Evolutionary conservation across 805 yeast genomes (phyloP).

Genomic region (Schwanniomyces polymorphus): DNA sequence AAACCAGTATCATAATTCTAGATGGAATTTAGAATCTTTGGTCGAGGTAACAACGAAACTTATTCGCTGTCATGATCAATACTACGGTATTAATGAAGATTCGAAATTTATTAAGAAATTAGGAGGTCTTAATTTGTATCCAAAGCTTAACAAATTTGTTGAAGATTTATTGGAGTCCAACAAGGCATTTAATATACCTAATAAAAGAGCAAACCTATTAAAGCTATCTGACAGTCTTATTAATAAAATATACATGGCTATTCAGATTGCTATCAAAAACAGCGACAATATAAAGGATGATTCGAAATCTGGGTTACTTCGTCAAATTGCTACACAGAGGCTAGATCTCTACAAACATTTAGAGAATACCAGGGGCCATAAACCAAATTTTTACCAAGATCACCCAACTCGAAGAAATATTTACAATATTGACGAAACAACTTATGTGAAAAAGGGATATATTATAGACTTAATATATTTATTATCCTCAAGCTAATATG

Average conservation of each 20-base stretch:
- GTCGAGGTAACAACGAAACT: constrained; percentile 12
- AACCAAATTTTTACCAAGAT: constrained; percentile 6
- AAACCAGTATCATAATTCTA: background rate
- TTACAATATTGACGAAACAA: constrained; percentile 18
- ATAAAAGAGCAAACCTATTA: constrained; percentile 13
- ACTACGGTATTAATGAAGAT: constrained; percentile 6
- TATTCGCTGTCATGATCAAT: constrained; percentile 14
- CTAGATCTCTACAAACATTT: constrained; percentile 1
- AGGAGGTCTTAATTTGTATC: constrained; percentile 9
- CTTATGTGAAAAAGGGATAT: constrained; percentile 19
- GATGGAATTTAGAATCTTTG: constrained; percentile 9
- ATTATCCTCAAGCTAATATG: constrained; percentile 1
- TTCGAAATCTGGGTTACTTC: background rate
- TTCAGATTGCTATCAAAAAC: constrained; percentile 7
- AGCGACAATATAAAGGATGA: background rate
- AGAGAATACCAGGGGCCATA: constrained; percentile 3
- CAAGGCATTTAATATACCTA: constrained; percentile 3
- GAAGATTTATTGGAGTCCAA: constrained; percentile 10
- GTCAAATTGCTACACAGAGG: background rate
- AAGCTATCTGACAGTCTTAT: constrained; percentile 22
- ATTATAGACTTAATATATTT: constrained; percentile 19
- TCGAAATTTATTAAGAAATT: constrained; percentile 1
- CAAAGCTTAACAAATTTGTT: constrained; percentile 12
- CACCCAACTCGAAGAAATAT: constrained; percentile 6
- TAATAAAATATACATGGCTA: constrained; percentile 12